These are phyloP conservation scores for Arthrocladium fulminans DNA, from an alignment of 2,329 filamentous ascomycete genomes.

Conservation along the genomic window DNA sequence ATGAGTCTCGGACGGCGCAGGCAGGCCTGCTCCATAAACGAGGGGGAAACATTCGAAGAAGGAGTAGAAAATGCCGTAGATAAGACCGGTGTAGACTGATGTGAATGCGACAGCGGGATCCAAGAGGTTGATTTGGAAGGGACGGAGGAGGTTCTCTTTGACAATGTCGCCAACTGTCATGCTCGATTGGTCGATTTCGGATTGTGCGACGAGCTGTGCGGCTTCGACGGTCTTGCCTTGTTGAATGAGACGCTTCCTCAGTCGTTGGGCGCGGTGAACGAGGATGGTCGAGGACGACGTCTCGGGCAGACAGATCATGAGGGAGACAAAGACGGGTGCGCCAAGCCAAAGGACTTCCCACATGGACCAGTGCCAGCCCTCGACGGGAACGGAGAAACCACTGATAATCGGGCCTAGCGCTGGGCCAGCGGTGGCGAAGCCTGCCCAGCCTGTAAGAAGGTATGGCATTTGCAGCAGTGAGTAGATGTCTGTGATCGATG, in stretches of 20 bases:
- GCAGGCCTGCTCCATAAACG: conserved; percentile 44
- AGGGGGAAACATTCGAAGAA: conserved; percentile 61
- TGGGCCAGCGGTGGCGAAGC: conserved; percentile 34
- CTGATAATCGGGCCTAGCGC: conserved; percentile 54
- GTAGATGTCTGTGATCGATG: conserved; percentile 40
- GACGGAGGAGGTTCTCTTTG: conserved; percentile 52
- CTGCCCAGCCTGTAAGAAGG: conserved; percentile 52
- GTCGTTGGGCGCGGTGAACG: conserved; percentile 50
- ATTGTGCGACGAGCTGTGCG: conserved; percentile 49
- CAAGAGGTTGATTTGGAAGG: conserved; percentile 49
- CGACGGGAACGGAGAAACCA: conserved; percentile 50
- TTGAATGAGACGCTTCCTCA: conserved; percentile 52
- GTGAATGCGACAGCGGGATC: conserved; percentile 56
- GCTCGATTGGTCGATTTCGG: conserved; percentile 53
- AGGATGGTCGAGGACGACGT: conserved; percentile 53
- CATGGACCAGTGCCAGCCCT: conserved; percentile 51
- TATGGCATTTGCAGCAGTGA: conserved; percentile 50
- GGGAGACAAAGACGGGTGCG: conserved; percentile 48
- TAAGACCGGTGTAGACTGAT: conserved; percentile 52
- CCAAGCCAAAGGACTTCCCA: conserved; percentile 56
- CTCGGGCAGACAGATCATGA: conserved; percentile 57
- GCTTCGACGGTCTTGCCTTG: background rate
- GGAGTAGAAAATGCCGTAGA: conserved; percentile 42
- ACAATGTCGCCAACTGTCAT: conserved; percentile 40
- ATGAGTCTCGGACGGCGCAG: conserved; percentile 28